These are phyloP conservation scores for Mycena metata DNA, from an alignment of 768 basidiomycete species.

Conservation along the genomic window DNA sequence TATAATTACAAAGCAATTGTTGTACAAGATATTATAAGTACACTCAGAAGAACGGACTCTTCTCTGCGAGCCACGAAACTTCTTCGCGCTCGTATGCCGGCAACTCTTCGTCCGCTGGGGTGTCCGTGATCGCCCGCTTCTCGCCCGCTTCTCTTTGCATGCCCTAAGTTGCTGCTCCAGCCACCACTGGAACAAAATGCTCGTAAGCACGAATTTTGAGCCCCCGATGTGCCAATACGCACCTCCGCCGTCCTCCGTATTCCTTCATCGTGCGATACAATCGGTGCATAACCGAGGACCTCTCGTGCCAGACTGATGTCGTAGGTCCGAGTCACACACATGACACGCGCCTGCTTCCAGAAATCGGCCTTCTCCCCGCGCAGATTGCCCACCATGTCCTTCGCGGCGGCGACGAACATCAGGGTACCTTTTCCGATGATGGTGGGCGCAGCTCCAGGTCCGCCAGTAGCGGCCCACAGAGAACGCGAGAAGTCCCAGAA, in stretches of 20 bases:
- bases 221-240: not conserved
- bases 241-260: conserved; percentile 51
- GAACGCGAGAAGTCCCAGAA: conserved; percentile 64
- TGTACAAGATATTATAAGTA: too few relatives aligned
- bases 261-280: conserved; percentile 62
- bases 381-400: conserved; percentile 43
- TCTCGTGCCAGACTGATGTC: conserved; percentile 63
- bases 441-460: conserved; percentile 44
- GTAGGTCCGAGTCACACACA: conserved; percentile 59
- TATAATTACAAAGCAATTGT: too few relatives aligned
- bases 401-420: not conserved
- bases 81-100: too few relatives aligned
- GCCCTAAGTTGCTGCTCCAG: too few relatives aligned
- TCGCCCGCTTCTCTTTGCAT: too few relatives aligned
- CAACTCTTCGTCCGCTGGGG: too few relatives aligned
- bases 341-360: conserved; percentile 53
- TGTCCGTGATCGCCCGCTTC: too few relatives aligned
- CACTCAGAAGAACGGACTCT: too few relatives aligned
- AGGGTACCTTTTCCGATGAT: not conserved
- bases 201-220: too few relatives aligned
- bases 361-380: conserved; percentile 58
- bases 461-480: conserved; percentile 52
- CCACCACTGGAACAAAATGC: too few relatives aligned
- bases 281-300: conserved; percentile 65
- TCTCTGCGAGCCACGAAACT: too few relatives aligned